phyloP scores from a whole-genome alignment of 208 protist genomes.

The Wallacemonas sp. region DNA sequence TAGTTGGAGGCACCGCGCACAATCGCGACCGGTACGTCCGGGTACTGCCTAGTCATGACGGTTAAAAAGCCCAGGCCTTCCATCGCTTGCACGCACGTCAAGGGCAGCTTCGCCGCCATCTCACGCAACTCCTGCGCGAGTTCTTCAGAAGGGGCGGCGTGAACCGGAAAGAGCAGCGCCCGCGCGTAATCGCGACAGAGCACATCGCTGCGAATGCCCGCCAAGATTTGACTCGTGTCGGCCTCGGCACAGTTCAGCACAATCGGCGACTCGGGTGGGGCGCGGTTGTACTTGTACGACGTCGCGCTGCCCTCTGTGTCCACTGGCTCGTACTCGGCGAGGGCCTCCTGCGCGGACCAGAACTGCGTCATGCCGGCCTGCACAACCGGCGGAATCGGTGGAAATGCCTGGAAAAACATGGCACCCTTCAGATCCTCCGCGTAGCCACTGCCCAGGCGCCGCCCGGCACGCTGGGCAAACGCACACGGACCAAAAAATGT shows the following conservation, averaged over 20 bases:
- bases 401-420: constrained; percentile 45
- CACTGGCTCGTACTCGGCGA: constrained; percentile 24
- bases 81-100: constrained; percentile 62
- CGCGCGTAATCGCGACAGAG: constrained; percentile 57
- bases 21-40: constrained; percentile 48
- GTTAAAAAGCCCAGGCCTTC: constrained; percentile 59
- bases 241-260: constrained; percentile 59
- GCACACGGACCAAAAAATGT: constrained; percentile 46
- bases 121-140: constrained; percentile 15
- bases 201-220: constrained; percentile 40
- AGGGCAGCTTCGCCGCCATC: constrained; percentile 13
- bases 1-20: constrained; percentile 58
- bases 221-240: constrained; percentile 48
- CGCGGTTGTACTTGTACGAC: constrained; percentile 24
- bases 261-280: constrained; percentile 32
- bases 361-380: constrained; percentile 33
- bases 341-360: constrained; percentile 51
- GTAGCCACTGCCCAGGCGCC: constrained; percentile 9
- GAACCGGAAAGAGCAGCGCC: constrained; percentile 9
- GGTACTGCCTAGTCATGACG: constrained; percentile 38
- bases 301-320: background rate
- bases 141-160: constrained; percentile 16
- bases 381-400: constrained; percentile 32
- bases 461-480: constrained; percentile 17
- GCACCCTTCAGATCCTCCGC: constrained; percentile 41